Base-by-base conservation (phyloP, 139 green algal species). In the Coelastrella sp. region DNA sequence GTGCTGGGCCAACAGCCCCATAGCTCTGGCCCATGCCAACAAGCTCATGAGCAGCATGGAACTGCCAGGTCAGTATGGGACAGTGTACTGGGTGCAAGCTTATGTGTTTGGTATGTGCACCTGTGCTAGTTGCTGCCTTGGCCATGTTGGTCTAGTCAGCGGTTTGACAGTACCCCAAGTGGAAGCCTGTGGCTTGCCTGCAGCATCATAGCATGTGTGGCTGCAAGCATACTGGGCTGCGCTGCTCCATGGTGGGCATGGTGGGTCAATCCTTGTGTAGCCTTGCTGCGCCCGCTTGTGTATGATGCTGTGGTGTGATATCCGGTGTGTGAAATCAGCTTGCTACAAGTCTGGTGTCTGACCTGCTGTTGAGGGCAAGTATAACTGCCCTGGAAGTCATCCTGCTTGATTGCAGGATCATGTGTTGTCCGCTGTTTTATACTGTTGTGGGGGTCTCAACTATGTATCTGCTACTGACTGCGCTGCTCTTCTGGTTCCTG, bases 21-120 rank as follows among this genome's bases (percentile, higher is more conserved):
- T 84, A n/a, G 88, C 91, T 3, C 80, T 93, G 20, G 79, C 76
- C 2, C 64, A 92, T 23, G 77, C 88, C n/a, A 93, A 93, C 88
- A 59, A 80, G 8, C 22, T 92, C n/a, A 92, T 93, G 80, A 13
- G 10, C 7, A 65, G 56, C 56, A 83, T 92, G 54, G 20, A 20
- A 16, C 73, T 93, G 58, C 91, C 91, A 20, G 91, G 91, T 93
- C 57, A 2, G 88, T 60, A 23, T 14, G 7, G 5, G 47, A 17
- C 61, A 17, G 0, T 56, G 56, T 0, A 5, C 71, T 47, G 32
- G 23, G 56, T 64, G 85, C 54, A 60, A 80, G 83, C 3, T 13
- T 76, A 76, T 76, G 14, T 32, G 5, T 6, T 23, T 47, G 14
- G 54, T 71, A 4, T 71, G 64, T 71, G 16, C 4, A 71, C 64